These are phyloP conservation scores for Arctostaphylos glauca DNA, from an alignment of 148 eudicot species.

Conservation along the genomic window DNA sequence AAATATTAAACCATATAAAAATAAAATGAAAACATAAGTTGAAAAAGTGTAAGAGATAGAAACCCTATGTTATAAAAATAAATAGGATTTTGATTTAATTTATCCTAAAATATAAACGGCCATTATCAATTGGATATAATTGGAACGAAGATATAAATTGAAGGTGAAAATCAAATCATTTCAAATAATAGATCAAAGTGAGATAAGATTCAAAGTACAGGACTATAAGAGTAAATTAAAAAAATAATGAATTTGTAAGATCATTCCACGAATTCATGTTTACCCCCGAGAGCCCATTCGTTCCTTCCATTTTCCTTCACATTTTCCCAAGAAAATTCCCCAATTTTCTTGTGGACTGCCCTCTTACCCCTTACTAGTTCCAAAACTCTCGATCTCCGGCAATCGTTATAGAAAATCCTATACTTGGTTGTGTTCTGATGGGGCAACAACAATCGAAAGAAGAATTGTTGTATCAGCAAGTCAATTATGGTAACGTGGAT, in stretches of 20 bases:
- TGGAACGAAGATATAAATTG: too few relatives aligned
- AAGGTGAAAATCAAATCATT: too few relatives aligned
- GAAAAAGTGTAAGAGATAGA: too few relatives aligned
- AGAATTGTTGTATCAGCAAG: conserved; percentile 79
- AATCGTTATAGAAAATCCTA: not conserved
- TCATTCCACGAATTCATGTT: not conserved
- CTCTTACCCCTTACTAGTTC: not conserved
- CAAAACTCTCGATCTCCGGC: not conserved
- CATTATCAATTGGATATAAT: too few relatives aligned
- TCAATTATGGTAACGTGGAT: conserved; percentile 58
- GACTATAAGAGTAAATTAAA: too few relatives aligned
- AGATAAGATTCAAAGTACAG: too few relatives aligned
- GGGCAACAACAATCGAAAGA: conserved; percentile 87
- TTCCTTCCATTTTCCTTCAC: not conserved
- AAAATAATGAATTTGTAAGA: not conserved
- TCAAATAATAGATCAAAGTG: too few relatives aligned
- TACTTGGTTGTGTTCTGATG: conserved; percentile 32
- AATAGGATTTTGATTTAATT: too few relatives aligned
- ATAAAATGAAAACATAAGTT: too few relatives aligned
- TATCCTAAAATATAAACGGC: too few relatives aligned
- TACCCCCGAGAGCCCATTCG: not conserved
- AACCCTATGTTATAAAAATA: too few relatives aligned
- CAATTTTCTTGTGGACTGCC: not conserved
- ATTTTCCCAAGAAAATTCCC: conserved; percentile 10
- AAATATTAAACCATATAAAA: too few relatives aligned